Conservation (phyloP, 2,329 filamentous ascomycete genomes). For the Aspergillus sp. region DNA sequence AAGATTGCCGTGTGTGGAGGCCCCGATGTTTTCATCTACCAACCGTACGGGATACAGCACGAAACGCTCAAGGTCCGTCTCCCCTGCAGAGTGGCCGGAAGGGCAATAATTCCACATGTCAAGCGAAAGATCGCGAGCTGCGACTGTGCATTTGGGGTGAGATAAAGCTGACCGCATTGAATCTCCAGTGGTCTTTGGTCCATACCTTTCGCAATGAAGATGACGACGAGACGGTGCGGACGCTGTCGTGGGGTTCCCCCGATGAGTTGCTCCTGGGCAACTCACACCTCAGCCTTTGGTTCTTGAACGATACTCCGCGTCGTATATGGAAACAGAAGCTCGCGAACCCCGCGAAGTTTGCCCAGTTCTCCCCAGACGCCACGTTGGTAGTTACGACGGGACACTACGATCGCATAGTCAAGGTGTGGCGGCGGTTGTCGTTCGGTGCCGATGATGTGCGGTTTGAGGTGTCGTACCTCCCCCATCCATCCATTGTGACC, state of each 20-base stretch:
- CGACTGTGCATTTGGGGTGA: neutral
- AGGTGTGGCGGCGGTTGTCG: slow-evolving; percentile 85
- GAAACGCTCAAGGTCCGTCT: slow-evolving; percentile 67
- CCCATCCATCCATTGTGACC: slow-evolving; percentile 79
- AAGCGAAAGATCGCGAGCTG: neutral
- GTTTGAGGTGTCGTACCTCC: slow-evolving; percentile 87
- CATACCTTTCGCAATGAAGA: slow-evolving; percentile 48
- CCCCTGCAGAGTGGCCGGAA: neutral
- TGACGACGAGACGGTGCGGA: slow-evolving; percentile 45
- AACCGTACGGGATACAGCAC: slow-evolving; percentile 67
- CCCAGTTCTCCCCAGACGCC: slow-evolving; percentile 80
- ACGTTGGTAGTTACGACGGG: slow-evolving; percentile 81
- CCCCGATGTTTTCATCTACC: slow-evolving; percentile 70
- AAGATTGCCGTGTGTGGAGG: slow-evolving; percentile 77
- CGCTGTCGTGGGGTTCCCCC: slow-evolving; percentile 80
- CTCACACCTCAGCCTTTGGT: slow-evolving; percentile 67
- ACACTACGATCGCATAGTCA: slow-evolving; percentile 75
- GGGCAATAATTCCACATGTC: neutral
- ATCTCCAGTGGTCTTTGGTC: slow-evolving; percentile 56
- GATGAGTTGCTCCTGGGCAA: slow-evolving; percentile 83
- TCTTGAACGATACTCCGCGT: slow-evolving; percentile 44
- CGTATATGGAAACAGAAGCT: slow-evolving; percentile 71
- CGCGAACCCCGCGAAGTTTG: slow-evolving; percentile 70
- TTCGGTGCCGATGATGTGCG: slow-evolving; percentile 79
- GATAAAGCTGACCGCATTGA: neutral